Evolutionary conservation across 805 yeast species (phyloP).

Genomic region (Hanseniaspora valbyensis): DNA sequence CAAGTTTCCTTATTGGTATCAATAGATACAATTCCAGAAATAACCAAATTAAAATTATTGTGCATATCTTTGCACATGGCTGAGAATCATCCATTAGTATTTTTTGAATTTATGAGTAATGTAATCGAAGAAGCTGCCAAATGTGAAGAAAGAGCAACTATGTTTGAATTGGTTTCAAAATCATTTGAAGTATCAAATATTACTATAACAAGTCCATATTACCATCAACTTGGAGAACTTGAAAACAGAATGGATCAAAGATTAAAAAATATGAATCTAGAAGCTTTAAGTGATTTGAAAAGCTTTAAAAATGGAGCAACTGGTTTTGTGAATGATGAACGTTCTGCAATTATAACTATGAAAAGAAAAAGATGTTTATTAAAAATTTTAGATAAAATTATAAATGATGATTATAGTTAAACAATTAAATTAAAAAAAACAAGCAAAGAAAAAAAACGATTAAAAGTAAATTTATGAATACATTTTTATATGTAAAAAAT

Average conservation of each 20-base stretch:
- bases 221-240: conserved; percentile 22
- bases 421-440: neutral
- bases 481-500: neutral
- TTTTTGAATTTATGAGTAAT: conserved; percentile 26
- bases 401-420: neutral
- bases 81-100: conserved; percentile 26
- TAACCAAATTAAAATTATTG: conserved; percentile 29
- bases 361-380: conserved; percentile 6
- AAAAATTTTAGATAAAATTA: conserved; percentile 2
- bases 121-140: conserved; percentile 24
- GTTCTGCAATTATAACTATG: neutral
- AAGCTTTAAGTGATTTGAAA: neutral
- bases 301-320: neutral
- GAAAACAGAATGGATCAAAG: conserved; percentile 19
- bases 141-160: conserved; percentile 25
- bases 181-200: conserved; percentile 27
- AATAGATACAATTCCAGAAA: conserved; percentile 30
- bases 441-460: neutral
- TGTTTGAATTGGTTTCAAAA: conserved; percentile 28
- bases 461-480: neutral
- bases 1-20: conserved; percentile 30
- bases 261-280: conserved; percentile 23
- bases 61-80: conserved; percentile 27
- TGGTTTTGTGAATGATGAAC: neutral
- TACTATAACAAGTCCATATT: conserved; percentile 28